A percentile compares a stretch with the other conserved stretches of the same genome.
These are phyloP conservation scores for Babesia gibsoni DNA, from an alignment of 169 alveolate species.

Conservation along the genomic window DNA sequence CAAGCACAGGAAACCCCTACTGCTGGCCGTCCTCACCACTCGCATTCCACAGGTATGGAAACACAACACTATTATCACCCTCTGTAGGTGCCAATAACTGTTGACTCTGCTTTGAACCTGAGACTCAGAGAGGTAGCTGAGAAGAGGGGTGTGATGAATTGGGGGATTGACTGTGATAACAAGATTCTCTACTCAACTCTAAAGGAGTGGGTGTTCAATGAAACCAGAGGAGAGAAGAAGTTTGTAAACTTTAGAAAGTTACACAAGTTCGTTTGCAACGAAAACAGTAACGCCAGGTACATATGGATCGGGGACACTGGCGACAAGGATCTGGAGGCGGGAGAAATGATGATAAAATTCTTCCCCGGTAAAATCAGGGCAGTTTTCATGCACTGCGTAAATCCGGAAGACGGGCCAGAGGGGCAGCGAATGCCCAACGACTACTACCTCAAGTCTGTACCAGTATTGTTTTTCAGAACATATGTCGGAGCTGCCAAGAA, in stretches of 20 bases:
- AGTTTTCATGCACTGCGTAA: slow-evolving; percentile 78
- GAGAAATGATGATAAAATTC: slow-evolving; percentile 79
- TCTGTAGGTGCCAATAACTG: slow-evolving; percentile 76
- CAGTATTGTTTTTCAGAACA: slow-evolving; percentile 77
- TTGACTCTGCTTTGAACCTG: slow-evolving; percentile 72
- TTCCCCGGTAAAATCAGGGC: slow-evolving; percentile 78
- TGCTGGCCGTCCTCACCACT: slow-evolving; percentile 80
- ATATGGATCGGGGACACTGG: slow-evolving; percentile 87
- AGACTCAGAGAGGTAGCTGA: slow-evolving; percentile 76
- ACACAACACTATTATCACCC: not conserved
- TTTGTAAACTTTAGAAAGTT: slow-evolving; percentile 77
- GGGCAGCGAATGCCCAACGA: slow-evolving; percentile 73
- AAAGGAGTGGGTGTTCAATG: slow-evolving; percentile 83
- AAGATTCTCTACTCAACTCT: slow-evolving; percentile 78
- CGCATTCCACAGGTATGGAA: slow-evolving; percentile 77
- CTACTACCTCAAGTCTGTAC: slow-evolving; percentile 80
- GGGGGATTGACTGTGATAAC: slow-evolving; percentile 82
- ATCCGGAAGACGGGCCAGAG: slow-evolving; percentile 40
- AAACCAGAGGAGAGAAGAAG: slow-evolving; percentile 78
- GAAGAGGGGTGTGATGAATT: slow-evolving; percentile 73
- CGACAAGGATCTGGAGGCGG: slow-evolving; percentile 81
- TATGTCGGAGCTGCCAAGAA: slow-evolving; percentile 81
- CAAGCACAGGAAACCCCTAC: slow-evolving; percentile 68
- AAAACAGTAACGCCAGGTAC: slow-evolving; percentile 69
- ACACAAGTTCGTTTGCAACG: slow-evolving; percentile 67